Evolutionary conservation across 345 rosid genomes (phyloP).

Genomic region (Gossypium ekmanianum): DNA sequence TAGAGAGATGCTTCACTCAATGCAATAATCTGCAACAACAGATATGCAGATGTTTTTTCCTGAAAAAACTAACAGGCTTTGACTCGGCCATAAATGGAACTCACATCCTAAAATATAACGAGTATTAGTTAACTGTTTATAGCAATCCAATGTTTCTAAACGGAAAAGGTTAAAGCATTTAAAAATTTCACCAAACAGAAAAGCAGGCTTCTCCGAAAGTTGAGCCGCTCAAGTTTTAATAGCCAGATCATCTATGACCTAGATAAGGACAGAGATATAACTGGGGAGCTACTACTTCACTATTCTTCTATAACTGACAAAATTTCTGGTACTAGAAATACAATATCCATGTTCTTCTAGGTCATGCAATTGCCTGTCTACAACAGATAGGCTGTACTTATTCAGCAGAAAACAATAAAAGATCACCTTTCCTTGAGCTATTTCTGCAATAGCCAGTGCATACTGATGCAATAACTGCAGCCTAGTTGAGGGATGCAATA

Average conservation of each 20-base stretch:
- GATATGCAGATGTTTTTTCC: background rate
- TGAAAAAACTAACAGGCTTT: background rate
- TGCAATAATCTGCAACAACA: background rate
- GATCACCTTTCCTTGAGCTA: slow-evolving; percentile 62
- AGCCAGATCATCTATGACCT: background rate
- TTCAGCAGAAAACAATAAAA: background rate
- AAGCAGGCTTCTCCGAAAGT: background rate
- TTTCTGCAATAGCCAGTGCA: slow-evolving; percentile 45
- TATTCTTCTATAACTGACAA: background rate
- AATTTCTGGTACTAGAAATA: background rate
- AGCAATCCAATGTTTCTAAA: background rate
- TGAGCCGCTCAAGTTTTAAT: background rate
- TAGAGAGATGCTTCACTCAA: background rate
- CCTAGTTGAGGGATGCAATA: slow-evolving; percentile 53
- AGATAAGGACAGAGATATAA: background rate
- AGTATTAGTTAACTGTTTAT: background rate
- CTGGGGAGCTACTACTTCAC: background rate
- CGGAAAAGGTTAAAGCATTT: background rate
- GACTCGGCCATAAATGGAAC: background rate
- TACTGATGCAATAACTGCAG: slow-evolving; percentile 54
- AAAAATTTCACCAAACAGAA: background rate
- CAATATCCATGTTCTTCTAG: background rate
- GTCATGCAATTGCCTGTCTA: background rate
- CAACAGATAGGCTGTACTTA: background rate
- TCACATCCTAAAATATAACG: background rate